Conservation (phyloP, 2,329 filamentous ascomycete genomes). For the Orbilia javanica region DNA sequence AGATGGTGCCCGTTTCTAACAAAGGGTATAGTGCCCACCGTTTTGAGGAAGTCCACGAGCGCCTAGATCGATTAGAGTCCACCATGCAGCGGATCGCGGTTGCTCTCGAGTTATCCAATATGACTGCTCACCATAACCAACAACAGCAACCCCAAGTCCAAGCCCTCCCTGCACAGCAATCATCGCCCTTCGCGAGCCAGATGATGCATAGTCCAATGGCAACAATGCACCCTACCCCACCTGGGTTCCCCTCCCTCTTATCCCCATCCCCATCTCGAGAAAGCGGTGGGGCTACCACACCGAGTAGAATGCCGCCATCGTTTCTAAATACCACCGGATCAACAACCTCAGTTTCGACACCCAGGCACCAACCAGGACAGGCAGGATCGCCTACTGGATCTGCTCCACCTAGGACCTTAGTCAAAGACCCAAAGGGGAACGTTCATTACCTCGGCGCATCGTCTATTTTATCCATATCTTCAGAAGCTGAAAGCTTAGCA, state of each 20-base stretch:
- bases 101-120: conserved; percentile 59
- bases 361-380: conserved; percentile 35
- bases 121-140: conserved; percentile 56
- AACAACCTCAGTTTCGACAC: conserved; percentile 21
- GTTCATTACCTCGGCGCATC: conserved; percentile 61
- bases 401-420: conserved; percentile 45
- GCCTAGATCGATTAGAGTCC: conserved; percentile 61
- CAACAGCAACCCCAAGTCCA: conserved; percentile 37
- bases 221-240: conserved; percentile 58
- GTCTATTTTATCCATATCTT: conserved; percentile 61
- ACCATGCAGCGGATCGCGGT: conserved; percentile 59
- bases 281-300: conserved; percentile 48
- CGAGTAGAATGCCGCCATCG: conserved; percentile 47
- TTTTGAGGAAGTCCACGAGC: conserved; percentile 62
- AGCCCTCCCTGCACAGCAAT: conserved; percentile 25
- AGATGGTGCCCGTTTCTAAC: conserved; percentile 4
- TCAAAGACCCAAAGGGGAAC: conserved; percentile 60
- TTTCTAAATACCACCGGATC: conserved; percentile 42
- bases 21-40: conserved; percentile 60
- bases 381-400: conserved; percentile 30
- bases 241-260: conserved; percentile 50
- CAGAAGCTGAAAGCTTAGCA: conserved; percentile 61
- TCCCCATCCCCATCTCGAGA: conserved; percentile 56
- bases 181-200: conserved; percentile 37
- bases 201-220: conserved; percentile 59